Percentiles rank a stretch among this genome's conserved stretches.
phyloP scores from a whole-genome alignment of 441 rosid genomes.

The Syzygium malaccense region DNA sequence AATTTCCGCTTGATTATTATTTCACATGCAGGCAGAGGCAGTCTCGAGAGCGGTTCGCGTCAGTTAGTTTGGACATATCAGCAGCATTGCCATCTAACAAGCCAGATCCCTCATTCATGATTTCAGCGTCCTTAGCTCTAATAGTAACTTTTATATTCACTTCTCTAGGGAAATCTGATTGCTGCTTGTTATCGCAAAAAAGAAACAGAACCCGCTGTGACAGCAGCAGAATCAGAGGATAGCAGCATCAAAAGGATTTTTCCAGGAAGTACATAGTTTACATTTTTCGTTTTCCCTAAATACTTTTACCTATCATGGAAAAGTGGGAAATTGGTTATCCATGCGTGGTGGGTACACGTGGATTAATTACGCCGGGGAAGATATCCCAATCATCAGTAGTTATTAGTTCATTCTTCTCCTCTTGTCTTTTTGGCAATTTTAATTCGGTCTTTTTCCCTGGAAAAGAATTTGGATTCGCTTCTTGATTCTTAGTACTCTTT shows the following conservation, averaged over 20 bases:
- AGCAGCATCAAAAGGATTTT: not conserved
- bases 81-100: conserved; percentile 11
- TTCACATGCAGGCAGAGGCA: conserved; percentile 28
- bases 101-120: conserved; percentile 12
- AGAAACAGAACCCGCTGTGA: conserved; percentile 1
- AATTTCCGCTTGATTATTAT: not conserved
- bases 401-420: not conserved
- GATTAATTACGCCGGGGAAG: not conserved
- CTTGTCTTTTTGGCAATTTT: not conserved
- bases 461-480: not conserved
- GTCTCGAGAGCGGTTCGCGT: conserved; percentile 41
- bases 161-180: not conserved
- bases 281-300: not conserved
- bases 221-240: not conserved
- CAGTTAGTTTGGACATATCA: conserved; percentile 19
- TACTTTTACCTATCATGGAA: not conserved
- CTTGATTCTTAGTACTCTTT: not conserved
- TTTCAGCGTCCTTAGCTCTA: conserved; percentile 19
- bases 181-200: not conserved
- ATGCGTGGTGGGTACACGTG: not conserved
- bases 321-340: not conserved
- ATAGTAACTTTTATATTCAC: conserved; percentile 19
- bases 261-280: not conserved
- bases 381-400: not conserved
- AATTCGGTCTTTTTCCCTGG: not conserved